Base-by-base conservation (phyloP, 225 moss, liverwort and hornwort species). In the Sphagnum tenellum region DNA sequence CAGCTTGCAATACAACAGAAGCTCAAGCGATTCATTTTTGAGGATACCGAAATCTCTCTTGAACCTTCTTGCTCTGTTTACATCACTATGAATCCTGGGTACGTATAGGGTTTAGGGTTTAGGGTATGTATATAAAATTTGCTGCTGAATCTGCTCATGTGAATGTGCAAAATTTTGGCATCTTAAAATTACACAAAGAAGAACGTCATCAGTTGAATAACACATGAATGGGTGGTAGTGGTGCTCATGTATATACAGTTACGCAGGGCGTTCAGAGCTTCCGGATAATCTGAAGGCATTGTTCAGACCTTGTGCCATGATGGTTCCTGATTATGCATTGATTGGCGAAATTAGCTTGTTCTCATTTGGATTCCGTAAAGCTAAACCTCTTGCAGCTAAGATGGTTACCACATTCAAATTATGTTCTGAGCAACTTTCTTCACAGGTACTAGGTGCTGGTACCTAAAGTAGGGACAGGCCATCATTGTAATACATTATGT, bases 11-110 rank as follows among this genome's bases (percentile, higher is more conserved):
- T 92, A 49, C 92, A 92, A 66, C 87, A 87, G 65, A 92, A 92
- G 74, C 50, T 92, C 1, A 88, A 83, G 67, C 74, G 89, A 54
- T 92, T 92, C 11, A 89, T 92, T 8, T 92, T 92, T 49, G 92
- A 92, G 74, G 92, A 92, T 66, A 83, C 83, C 0, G 92, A 92
- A 71, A 92, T 92, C 44, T 84, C 92, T 56, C 63, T 93, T 45
- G 88, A 93, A 14, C 83, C 89, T 67, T 77, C 92, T 2, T 93
- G 92, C 49, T 93, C 88, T 0, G 89, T 93, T 2, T 93, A 89
- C 29, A 93, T 93, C n/a, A 93, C 92, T 0, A 93, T 93, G 92
- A 93, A 93, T 65, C 92, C 92, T n/a, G 89, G 92, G 89, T 93
- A 46, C 49, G 79, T 44, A 53, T 29, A 29, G 29, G 29, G 29